Evolutionary conservation across 805 yeast genomes (phyloP), one percentile per base, ranked within the genome.

Genomic region (Candida palmyrensis): DNA sequence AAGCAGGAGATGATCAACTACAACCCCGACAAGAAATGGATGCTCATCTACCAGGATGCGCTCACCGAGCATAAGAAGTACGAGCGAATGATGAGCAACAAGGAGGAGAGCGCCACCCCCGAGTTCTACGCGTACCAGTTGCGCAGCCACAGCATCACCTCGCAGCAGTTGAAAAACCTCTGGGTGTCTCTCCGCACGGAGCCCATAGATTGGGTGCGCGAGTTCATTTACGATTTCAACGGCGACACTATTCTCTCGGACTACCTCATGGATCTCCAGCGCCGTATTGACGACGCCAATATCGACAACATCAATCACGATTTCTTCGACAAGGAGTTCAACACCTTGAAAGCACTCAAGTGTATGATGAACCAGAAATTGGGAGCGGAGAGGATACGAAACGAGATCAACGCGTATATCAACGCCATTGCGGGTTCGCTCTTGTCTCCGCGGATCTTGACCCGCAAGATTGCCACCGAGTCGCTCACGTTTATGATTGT

Each of bases 111-210:
- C 15, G 48, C 53, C 38, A 71, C 79, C 16, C 96, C 92, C 2
- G 87, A 77, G 41, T 78, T 73, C 45, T 90, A 83, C 55, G 88
- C 90, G 12, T 73, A 82, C 33, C 72, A 73, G 39, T 68, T 92
- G 42, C 70, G 89, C 49, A 79, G 82, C 23, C 82, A 82, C 46
- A 59, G 75, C 20, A 77, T 89, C 34, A 66, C 83, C 1, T 62
- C 77, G 3, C 76, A 75, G 33, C 86, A 89, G 53, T 64, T 90
- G 42, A 85, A 82, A 25, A 84, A 84, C 44, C 68, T 92, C 33
- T 86, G 92, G 83, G 96, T 92, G 5, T 86, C 95, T 29, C 66
- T 90, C 27, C 76, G 97, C 42, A 87, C 97, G 0, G 97, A 90
- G 52, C 88, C 89, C 16, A 62, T 66, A 13, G 69, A 61, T 36